Evolutionary conservation across 805 yeast genomes (phyloP).

Genomic region (Ogataea trehalophila): DNA sequence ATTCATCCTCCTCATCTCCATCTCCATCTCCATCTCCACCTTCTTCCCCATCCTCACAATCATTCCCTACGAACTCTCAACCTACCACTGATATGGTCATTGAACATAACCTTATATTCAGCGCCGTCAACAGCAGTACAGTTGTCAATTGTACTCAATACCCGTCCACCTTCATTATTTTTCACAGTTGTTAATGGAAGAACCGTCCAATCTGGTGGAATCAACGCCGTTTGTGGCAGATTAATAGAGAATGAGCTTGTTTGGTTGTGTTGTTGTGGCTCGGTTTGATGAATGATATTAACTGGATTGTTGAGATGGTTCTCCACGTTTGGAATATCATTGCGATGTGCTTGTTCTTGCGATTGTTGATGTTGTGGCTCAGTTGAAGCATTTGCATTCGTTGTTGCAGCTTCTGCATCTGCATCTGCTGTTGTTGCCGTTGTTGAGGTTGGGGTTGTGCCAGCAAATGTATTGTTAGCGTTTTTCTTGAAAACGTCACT

Average conservation of each 20-base stretch:
- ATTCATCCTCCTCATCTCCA: not conserved
- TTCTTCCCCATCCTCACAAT: conserved; percentile 3
- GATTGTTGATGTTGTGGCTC: not conserved
- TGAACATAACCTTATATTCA: conserved; percentile 14
- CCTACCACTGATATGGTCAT: conserved; percentile 8
- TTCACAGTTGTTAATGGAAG: conserved; percentile 15
- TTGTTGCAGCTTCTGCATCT: not conserved
- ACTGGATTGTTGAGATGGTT: not conserved
- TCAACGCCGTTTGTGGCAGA: conserved; percentile 18
- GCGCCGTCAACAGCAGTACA: conserved; percentile 1
- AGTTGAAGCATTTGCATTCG: not conserved
- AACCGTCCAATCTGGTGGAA: conserved; percentile 31
- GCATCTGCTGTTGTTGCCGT: conserved; percentile 2
- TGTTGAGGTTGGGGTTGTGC: conserved; percentile 1
- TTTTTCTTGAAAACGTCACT: conserved; percentile 49
- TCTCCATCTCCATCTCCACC: conserved; percentile 1
- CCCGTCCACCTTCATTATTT: not conserved
- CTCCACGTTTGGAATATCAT: not conserved
- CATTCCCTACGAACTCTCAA: conserved; percentile 6
- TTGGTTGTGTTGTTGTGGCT: not conserved
- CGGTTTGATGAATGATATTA: not conserved
- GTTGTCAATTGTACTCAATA: not conserved
- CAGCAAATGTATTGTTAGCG: not conserved
- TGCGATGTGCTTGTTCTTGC: not conserved
- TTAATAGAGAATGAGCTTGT: conserved; percentile 6